Evolutionary conservation across 2,329 filamentous ascomycete species (phyloP), one percentile per base, ranked within the genome.

Genomic region (Ascosphaera apis): DNA sequence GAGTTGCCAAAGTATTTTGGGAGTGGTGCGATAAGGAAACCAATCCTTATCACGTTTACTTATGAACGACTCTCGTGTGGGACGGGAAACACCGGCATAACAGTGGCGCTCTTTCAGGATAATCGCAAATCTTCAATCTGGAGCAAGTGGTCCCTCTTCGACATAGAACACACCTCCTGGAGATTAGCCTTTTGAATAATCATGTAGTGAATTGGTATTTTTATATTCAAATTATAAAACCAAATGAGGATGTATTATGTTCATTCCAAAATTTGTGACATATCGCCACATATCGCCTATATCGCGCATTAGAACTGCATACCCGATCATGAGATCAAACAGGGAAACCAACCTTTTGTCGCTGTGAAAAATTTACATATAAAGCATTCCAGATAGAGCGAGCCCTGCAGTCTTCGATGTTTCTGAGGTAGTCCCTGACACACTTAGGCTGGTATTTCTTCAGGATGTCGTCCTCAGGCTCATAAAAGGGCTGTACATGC

Each of bases 21-120:
- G 48, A 52, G 33, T 58, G 53, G 50, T 55, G 51, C 43, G 55
- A 58, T 43, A 47, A 49, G 43, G 47, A 56, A 40, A 40, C 42
- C n/a, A 39, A 36, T n/a, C 27, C 33, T 2, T 43, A 41, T 25
- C 5, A 6, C 21, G 6, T 11, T 25, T 25, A 5, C 21, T 25
- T 25, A 25, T n/a, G n/a, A n/a, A n/a, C n/a, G n/a, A n/a, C n/a
- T n/a, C n/a, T n/a, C n/a, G n/a, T n/a, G n/a, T n/a, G n/a, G n/a
- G n/a, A n/a, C n/a, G n/a, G n/a, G n/a, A n/a, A n/a, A n/a, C n/a
- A n/a, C n/a, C n/a, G n/a, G n/a, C n/a, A 25, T 11, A 5, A 11
- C 21, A 5, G 5, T 6, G 21, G 21, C 21, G 5, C 11, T 11
- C 5, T 25, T 25, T 5, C 21, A 11, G 11, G 5, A 25, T 11